phyloP scores from a whole-genome alignment of 2,329 filamentous ascomycete genomes.

The Diplodia sapinea region DNA sequence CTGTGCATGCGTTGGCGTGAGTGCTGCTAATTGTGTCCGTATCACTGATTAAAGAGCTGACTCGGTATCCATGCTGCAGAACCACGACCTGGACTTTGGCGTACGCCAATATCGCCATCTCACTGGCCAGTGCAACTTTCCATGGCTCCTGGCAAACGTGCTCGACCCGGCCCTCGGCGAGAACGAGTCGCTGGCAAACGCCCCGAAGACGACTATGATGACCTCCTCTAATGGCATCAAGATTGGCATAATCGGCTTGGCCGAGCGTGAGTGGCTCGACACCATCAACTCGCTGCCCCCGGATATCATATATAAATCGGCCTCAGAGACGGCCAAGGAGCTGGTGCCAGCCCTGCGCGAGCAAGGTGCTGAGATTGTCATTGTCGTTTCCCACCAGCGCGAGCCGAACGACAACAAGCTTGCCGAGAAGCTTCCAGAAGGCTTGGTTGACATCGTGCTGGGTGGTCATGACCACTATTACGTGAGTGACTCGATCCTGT shows the following conservation, averaged over 20 bases:
- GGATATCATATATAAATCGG: slow-evolving; percentile 80
- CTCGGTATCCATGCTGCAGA: slow-evolving; percentile 54
- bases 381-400: slow-evolving; percentile 83
- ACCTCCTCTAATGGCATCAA: slow-evolving; percentile 84
- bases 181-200: slow-evolving; percentile 75
- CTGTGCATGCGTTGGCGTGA: slow-evolving; percentile 80
- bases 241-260: slow-evolving; percentile 82
- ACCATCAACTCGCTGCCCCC: slow-evolving; percentile 88
- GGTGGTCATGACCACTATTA: slow-evolving; percentile 94
- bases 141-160: slow-evolving; percentile 89
- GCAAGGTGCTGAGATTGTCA: slow-evolving; percentile 80
- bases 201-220: slow-evolving; percentile 75
- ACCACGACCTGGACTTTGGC: slow-evolving; percentile 93
- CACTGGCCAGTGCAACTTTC: slow-evolving; percentile 76
- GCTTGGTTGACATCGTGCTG: slow-evolving; percentile 81
- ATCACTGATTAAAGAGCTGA: neutral
- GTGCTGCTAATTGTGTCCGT: slow-evolving; percentile 42
- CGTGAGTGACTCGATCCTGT: slow-evolving; percentile 36
- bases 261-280: slow-evolving; percentile 85
- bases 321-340: slow-evolving; percentile 74
- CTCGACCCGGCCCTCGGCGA: slow-evolving; percentile 82
- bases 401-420: slow-evolving; percentile 91
- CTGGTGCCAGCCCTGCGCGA: slow-evolving; percentile 74
- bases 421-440: slow-evolving; percentile 71
- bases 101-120: slow-evolving; percentile 79